Evolutionary conservation across 352 stramenopile species (phyloP).

Genomic region (Phytophthora idaei): DNA sequence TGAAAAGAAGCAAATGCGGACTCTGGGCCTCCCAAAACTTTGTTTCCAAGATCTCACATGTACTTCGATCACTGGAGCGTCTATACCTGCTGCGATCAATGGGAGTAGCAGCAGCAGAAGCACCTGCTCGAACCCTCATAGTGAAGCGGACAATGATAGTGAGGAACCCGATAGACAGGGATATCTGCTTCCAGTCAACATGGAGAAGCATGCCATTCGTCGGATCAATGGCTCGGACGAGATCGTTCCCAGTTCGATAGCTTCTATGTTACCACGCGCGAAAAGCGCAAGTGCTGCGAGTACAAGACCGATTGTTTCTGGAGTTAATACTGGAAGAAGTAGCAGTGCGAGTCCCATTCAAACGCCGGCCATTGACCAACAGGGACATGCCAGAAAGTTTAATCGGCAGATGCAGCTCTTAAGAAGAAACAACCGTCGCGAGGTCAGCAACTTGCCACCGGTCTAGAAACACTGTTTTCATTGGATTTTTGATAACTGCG

Average conservation of each 20-base stretch:
- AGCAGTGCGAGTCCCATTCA: slow-evolving; percentile 1
- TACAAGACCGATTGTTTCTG: slow-evolving; percentile 14
- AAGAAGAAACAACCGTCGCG: slow-evolving; percentile 63
- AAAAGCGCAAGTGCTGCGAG: slow-evolving; percentile 11
- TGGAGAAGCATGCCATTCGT: slow-evolving; percentile 57
- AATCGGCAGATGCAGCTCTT: slow-evolving; percentile 72
- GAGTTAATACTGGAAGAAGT: neutral
- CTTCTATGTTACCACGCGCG: slow-evolving; percentile 7
- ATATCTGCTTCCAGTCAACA: slow-evolving; percentile 56
- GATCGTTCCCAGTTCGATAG: slow-evolving; percentile 29
- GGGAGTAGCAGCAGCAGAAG: slow-evolving; percentile 27
- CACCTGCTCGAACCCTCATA: slow-evolving; percentile 10
- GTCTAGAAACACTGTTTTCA: slow-evolving; percentile 28
- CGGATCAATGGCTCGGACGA: slow-evolving; percentile 20
- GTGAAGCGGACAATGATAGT: slow-evolving; percentile 4
- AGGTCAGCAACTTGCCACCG: slow-evolving; percentile 41
- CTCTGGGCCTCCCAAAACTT: slow-evolving; percentile 54
- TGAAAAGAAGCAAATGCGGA: slow-evolving; percentile 72
- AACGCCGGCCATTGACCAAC: slow-evolving; percentile 35
- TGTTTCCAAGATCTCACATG: slow-evolving; percentile 47
- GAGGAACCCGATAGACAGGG: slow-evolving; percentile 24
- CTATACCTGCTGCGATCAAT: neutral
- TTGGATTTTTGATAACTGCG: too few species aligned
- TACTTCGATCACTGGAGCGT: neutral
- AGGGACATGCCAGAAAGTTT: slow-evolving; percentile 69